Evolutionary conservation across 1,284 basidiomycete genomes (phyloP).

Genomic region (Microbotryum intermedium): DNA sequence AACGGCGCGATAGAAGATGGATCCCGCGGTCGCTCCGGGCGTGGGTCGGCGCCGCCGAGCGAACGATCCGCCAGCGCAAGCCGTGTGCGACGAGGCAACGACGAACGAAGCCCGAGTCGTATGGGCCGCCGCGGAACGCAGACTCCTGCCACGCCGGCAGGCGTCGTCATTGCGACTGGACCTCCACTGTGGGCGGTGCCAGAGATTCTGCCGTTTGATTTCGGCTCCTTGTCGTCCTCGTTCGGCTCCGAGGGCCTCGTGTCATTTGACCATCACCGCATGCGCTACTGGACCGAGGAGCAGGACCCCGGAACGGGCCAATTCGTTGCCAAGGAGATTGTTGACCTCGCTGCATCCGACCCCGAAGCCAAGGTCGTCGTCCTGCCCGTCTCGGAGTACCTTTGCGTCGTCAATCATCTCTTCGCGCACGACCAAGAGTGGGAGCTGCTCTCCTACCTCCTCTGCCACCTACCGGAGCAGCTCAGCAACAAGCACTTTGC

Average conservation of each 20-base stretch:
- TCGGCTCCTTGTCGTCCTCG: slow-evolving; percentile 52
- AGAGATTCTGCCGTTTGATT: slow-evolving; percentile 60
- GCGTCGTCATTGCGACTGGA: background rate
- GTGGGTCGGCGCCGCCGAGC: slow-evolving; percentile 7
- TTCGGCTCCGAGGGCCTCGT: slow-evolving; percentile 30
- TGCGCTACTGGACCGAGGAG: slow-evolving; percentile 34
- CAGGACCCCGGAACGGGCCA: slow-evolving; percentile 47
- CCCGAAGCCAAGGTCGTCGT: slow-evolving; percentile 43
- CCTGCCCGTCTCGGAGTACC: slow-evolving; percentile 71
- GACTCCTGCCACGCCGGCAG: too few relatives aligned
- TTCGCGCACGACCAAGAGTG: slow-evolving; percentile 73
- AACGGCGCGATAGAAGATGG: slow-evolving; percentile 3
- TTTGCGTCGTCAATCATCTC: slow-evolving; percentile 58
- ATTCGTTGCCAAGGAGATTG: slow-evolving; percentile 37
- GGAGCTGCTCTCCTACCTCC: slow-evolving; percentile 87
- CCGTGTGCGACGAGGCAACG: slow-evolving; percentile 15
- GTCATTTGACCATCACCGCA: slow-evolving; percentile 36
- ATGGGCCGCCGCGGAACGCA: slow-evolving; percentile 4
- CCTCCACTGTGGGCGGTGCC: slow-evolving; percentile 64
- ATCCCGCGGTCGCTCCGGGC: slow-evolving; percentile 10
- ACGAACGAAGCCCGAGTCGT: slow-evolving; percentile 26
- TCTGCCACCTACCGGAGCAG: slow-evolving; percentile 85
- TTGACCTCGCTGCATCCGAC: slow-evolving; percentile 41
- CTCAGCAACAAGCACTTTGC: slow-evolving; percentile 93
- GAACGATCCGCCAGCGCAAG: slow-evolving; percentile 15